A percentile compares a stretch with the other conserved stretches of the same genome.
These are phyloP conservation scores for Suzukiozyma palmioleophila DNA, from an alignment of 1,139 yeast species.

Conservation along the genomic window DNA sequence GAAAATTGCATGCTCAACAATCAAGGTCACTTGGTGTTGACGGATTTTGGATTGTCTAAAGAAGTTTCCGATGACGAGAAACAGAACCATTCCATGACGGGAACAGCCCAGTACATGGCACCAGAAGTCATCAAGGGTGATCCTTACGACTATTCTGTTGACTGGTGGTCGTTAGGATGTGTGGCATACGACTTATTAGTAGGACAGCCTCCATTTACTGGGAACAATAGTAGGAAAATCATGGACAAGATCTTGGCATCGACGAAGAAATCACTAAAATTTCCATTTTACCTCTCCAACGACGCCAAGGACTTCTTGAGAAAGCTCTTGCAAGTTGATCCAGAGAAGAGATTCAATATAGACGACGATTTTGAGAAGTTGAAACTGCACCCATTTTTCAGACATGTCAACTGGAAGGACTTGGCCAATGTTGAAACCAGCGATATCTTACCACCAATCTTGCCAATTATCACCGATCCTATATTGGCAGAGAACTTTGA, in stretches of 20 bases:
- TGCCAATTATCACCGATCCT: conserved; percentile 82
- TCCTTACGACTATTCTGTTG: conserved; percentile 83
- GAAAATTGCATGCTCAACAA: conserved; percentile 85
- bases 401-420: conserved; percentile 73
- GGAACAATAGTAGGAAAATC: conserved; percentile 77
- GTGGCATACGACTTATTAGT: conserved; percentile 82
- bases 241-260: conserved; percentile 66
- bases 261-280: conserved; percentile 58
- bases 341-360: conserved; percentile 67
- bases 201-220: conserved; percentile 94
- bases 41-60: conserved; percentile 90
- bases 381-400: conserved; percentile 72
- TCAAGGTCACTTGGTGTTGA: conserved; percentile 75
- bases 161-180: conserved; percentile 97
- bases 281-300: conserved; percentile 75
- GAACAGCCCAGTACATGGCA: conserved; percentile 96
- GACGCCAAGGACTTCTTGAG: conserved; percentile 84
- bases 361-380: conserved; percentile 49
- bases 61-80: conserved; percentile 47
- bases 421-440: conserved; percentile 43
- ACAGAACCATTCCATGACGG: conserved; percentile 72
- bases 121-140: conserved; percentile 87
- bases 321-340: conserved; percentile 70
- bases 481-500: conserved; percentile 90
- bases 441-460: conserved; percentile 66